Conservation (phyloP, 2,329 filamentous ascomycete genomes). For the Helotiales sp. region DNA sequence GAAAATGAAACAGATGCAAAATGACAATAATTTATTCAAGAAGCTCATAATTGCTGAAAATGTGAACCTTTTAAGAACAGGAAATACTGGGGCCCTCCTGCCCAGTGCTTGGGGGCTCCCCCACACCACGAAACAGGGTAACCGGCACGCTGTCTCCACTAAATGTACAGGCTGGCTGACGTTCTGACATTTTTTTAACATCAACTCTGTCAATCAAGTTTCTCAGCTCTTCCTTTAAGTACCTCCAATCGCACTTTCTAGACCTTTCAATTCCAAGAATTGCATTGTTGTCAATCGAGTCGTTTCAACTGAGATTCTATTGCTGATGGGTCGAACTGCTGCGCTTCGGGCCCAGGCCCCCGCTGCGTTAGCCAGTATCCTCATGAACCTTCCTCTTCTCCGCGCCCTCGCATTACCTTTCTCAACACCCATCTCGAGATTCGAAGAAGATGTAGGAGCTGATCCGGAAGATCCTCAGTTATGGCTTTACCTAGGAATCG, state of each 20-base stretch:
- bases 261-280: neutral
- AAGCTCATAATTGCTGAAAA: too few relatives aligned
- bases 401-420: neutral
- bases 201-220: neutral
- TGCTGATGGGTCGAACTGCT: neutral
- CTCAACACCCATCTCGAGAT: neutral
- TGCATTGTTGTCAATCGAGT: neutral
- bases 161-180: neutral
- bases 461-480: slow-evolving; percentile 66
- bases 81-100: neutral
- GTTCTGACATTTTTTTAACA: neutral
- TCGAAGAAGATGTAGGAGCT: neutral
- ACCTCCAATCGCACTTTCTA: neutral
- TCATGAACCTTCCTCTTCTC: slow-evolving; percentile 1
- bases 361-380: neutral
- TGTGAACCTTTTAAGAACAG: neutral
- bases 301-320: neutral
- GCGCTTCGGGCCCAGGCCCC: neutral
- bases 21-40: too few relatives aligned
- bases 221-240: neutral
- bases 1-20: too few relatives aligned
- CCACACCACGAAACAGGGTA: neutral
- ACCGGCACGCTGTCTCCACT: neutral
- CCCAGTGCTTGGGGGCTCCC: neutral
- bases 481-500: slow-evolving; percentile 82